Conservation (phyloP, 2,329 filamentous ascomycete genomes). For the Calonectria fujianensis region DNA sequence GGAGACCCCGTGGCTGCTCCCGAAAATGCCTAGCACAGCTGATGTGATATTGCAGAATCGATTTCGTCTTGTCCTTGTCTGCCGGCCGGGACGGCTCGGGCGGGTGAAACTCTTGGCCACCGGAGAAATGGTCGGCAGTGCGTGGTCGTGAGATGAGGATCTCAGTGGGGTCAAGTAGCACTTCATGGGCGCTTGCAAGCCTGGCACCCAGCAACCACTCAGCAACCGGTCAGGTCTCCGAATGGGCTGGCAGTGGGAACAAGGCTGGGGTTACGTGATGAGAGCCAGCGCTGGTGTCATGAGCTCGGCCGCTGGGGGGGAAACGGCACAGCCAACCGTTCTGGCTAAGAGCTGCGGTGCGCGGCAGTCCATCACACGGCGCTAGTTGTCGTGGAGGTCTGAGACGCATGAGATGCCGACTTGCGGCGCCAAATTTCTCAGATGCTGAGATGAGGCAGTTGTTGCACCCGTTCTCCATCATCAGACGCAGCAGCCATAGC, state of each 20-base stretch:
- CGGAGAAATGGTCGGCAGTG: slow-evolving; percentile 24
- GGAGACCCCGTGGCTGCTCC: not conserved
- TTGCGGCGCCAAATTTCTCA: not conserved
- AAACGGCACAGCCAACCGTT: slow-evolving; percentile 17
- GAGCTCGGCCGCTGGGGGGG: slow-evolving; percentile 12
- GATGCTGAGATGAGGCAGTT: not conserved
- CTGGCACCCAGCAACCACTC: not conserved
- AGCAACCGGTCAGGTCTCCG: slow-evolving; percentile 5
- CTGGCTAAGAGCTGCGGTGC: slow-evolving; percentile 21
- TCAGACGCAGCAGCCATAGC: too few relatives aligned
- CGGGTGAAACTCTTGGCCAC: slow-evolving; percentile 30
- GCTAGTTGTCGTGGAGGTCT: not conserved
- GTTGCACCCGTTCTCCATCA: not conserved
- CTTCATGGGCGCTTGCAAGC: not conserved
- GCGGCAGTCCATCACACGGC: not conserved
- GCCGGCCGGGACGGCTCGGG: slow-evolving; percentile 44
- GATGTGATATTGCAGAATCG: slow-evolving; percentile 14
- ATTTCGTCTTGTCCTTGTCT: slow-evolving; percentile 1
- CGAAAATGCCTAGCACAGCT: slow-evolving; percentile 3
- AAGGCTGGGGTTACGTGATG: slow-evolving; percentile 37
- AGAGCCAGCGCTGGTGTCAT: slow-evolving; percentile 37
- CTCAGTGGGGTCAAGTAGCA: slow-evolving; percentile 23
- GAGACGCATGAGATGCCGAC: slow-evolving; percentile 18
- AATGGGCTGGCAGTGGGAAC: not conserved
- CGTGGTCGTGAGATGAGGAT: slow-evolving; percentile 13